These are phyloP conservation scores for Vicia faba DNA, from an alignment of 306 rosid genomes.

Conservation along the genomic window DNA sequence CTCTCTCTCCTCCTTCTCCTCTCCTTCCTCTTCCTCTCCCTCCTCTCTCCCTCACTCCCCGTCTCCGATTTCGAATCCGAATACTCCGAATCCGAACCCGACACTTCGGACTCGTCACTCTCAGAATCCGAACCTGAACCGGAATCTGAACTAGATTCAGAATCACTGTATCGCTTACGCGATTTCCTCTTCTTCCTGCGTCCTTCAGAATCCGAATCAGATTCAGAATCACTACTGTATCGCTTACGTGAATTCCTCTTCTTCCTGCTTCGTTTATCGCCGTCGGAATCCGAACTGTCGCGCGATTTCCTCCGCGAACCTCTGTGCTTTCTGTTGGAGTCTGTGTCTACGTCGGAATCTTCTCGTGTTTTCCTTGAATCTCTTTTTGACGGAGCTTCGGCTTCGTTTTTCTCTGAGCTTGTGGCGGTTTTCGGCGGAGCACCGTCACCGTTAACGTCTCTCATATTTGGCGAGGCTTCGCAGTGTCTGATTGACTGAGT, in stretches of 20 bases:
- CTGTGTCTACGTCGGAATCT: conserved; percentile 38
- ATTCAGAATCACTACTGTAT: conserved; percentile 54
- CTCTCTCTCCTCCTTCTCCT: conserved; percentile 40
- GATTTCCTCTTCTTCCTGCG: conserved; percentile 54
- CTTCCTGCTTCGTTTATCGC: conserved; percentile 36
- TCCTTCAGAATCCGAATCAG: conserved; percentile 41
- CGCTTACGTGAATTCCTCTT: conserved; percentile 60
- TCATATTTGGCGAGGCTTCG: conserved; percentile 34
- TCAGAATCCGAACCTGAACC: conserved; percentile 38
- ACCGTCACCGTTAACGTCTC: conserved; percentile 47
- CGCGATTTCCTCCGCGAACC: conserved; percentile 55
- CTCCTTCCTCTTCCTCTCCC: conserved; percentile 33
- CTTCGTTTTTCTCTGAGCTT: conserved; percentile 41
- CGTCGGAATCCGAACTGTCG: conserved; percentile 51
- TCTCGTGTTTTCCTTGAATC: conserved; percentile 44
- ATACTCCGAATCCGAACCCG: conserved; percentile 42
- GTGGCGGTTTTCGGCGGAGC: conserved; percentile 15
- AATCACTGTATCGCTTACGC: conserved; percentile 40
- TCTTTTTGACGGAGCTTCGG: conserved; percentile 40
- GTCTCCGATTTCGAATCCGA: conserved; percentile 54
- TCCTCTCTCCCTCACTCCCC: conserved; percentile 55
- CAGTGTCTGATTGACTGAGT: conserved; percentile 22
- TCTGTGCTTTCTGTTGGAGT: conserved; percentile 41
- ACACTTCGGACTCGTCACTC: conserved; percentile 15
- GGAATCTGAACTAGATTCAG: conserved; percentile 23